phyloP scores from a whole-genome alignment of 768 basidiomycete genomes.

The Fibroporia radiculosa region DNA sequence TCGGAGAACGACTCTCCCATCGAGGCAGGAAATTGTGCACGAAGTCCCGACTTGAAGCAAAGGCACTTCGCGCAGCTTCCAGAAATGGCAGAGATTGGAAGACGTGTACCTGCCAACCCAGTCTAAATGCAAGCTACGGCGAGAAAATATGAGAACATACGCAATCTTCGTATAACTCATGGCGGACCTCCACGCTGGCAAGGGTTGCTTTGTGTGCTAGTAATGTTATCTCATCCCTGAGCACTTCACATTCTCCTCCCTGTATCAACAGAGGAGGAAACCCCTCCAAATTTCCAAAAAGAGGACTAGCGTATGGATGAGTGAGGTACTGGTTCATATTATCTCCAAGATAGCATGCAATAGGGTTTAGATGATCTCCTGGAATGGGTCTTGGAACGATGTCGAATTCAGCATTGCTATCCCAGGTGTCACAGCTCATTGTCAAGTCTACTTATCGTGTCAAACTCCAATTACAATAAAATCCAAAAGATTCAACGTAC shows the following conservation, averaged over 20 bases:
- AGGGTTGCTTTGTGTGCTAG: constrained; percentile 89
- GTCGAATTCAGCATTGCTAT: constrained; percentile 83
- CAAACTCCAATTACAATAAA: constrained; percentile 4
- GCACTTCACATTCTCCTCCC: constrained; percentile 88
- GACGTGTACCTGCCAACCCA: constrained; percentile 63
- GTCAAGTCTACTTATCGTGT: constrained; percentile 59
- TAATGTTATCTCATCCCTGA: constrained; percentile 89
- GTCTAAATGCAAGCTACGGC: neutral
- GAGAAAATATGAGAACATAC: constrained; percentile 37
- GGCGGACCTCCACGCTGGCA: constrained; percentile 77
- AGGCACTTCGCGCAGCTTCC: constrained; percentile 54
- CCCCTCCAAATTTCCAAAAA: constrained; percentile 84
- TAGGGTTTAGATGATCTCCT: constrained; percentile 86
- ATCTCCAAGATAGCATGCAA: constrained; percentile 88
- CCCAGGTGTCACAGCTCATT: constrained; percentile 97
- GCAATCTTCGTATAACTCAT: constrained; percentile 88
- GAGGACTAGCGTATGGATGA: constrained; percentile 91
- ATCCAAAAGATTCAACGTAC: constrained; percentile 34
- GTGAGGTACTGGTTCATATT: constrained; percentile 76
- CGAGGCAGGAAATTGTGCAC: constrained; percentile 52
- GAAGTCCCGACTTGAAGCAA: constrained; percentile 64
- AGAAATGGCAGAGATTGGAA: constrained; percentile 88
- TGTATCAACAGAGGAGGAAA: constrained; percentile 90
- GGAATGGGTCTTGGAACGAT: constrained; percentile 65
- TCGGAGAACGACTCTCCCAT: constrained; percentile 40